These are phyloP conservation scores for Colletotrichum tanaceti DNA, from an alignment of 2,329 filamentous ascomycete species.

Conservation along the genomic window DNA sequence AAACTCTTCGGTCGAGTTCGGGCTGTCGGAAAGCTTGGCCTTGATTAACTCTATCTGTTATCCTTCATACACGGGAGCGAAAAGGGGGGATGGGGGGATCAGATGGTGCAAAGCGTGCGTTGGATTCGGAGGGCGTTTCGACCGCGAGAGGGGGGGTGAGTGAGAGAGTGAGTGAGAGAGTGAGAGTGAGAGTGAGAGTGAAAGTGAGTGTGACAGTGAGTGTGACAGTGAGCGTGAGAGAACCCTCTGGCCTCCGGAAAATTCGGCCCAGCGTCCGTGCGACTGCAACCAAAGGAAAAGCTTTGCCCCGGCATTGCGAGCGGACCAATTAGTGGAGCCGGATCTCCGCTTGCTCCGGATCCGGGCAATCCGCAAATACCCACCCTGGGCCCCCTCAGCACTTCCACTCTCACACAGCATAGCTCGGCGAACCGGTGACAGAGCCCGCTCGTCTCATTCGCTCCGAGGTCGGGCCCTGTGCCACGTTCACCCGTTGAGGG, in stretches of 20 bases:
- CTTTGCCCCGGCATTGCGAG: neutral
- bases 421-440: neutral
- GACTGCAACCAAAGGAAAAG: slow-evolving; percentile 12
- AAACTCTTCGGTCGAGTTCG: neutral
- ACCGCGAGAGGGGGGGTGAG: slow-evolving; percentile 6
- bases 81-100: neutral
- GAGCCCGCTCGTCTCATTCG: slow-evolving; percentile 4
- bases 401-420: neutral
- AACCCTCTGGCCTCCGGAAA: neutral
- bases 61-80: neutral
- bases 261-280: neutral
- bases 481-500: neutral
- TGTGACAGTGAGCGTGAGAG: no score
- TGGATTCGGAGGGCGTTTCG: neutral
- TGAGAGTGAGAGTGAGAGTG: neutral
- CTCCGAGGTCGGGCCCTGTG: neutral
- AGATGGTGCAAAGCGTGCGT: slow-evolving; percentile 13
- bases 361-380: neutral
- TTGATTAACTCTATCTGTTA: neutral
- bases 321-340: neutral
- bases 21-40: slow-evolving; percentile 5
- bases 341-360: neutral
- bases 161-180: neutral
- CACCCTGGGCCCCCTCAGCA: no score
- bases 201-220: no score